A percentile compares a stretch with the other conserved stretches of the same genome.
phyloP scores from a whole-genome alignment of 768 basidiomycete genomes.

The Mycena rosella region DNA sequence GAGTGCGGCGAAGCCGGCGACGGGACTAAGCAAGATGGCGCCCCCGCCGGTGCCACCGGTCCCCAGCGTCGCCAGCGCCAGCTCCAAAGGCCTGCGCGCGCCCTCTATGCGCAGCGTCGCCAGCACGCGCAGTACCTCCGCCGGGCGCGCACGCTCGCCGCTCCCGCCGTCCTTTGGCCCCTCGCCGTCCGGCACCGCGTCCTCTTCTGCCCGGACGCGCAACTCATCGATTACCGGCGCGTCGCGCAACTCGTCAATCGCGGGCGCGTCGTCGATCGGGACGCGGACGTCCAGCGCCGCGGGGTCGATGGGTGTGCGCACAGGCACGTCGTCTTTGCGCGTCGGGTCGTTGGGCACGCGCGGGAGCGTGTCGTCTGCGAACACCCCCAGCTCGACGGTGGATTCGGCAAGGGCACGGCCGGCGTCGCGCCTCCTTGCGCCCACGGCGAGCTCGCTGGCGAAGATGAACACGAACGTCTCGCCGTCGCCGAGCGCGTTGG shows the following conservation, averaged over 20 bases:
- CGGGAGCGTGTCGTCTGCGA: slow-evolving; percentile 34
- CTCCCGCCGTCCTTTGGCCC: slow-evolving; percentile 31
- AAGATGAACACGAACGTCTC: slow-evolving; percentile 58
- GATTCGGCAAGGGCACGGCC: slow-evolving; percentile 38
- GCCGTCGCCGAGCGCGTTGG: slow-evolving; percentile 27
- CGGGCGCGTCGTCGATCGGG: slow-evolving; percentile 58
- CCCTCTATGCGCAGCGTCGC: slow-evolving; percentile 32
- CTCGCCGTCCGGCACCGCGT: slow-evolving; percentile 29
- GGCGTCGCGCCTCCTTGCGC: slow-evolving; percentile 68
- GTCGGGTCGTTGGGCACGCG: slow-evolving; percentile 46
- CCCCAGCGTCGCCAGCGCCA: slow-evolving; percentile 22
- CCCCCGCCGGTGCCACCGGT: slow-evolving; percentile 18
- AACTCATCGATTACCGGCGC: slow-evolving; percentile 41
- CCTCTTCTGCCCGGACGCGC: slow-evolving; percentile 38
- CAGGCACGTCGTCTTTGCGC: slow-evolving; percentile 49
- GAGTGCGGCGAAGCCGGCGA: slow-evolving; percentile 21
- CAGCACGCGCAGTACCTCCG: slow-evolving; percentile 34
- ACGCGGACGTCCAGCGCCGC: slow-evolving; percentile 46
- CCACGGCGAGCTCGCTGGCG: slow-evolving; percentile 83
- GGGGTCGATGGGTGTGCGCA: slow-evolving; percentile 45
- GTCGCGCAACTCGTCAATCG: slow-evolving; percentile 44
- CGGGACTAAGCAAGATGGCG: slow-evolving; percentile 24
- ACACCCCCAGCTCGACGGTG: slow-evolving; percentile 24
- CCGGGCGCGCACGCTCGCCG: slow-evolving; percentile 33
- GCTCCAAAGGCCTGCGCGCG: slow-evolving; percentile 24